Base-by-base conservation (phyloP, 1,139 yeast genomes). In the Taphrina flavorubra region DNA sequence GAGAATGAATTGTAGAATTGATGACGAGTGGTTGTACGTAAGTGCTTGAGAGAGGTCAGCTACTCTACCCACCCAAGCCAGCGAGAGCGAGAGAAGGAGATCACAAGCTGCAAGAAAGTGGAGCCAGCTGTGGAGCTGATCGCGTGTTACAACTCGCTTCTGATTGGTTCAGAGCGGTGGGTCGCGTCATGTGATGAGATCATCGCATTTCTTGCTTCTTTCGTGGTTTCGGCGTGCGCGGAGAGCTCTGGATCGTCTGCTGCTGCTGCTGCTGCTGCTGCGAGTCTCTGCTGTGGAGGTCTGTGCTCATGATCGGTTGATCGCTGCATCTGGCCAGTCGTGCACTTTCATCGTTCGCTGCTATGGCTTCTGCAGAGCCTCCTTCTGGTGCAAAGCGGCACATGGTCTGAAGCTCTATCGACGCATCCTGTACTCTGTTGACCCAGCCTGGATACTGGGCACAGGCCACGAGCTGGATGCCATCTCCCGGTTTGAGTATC, bases 381-480 rank as follows among this genome's bases (percentile, higher is more conserved):
- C 4, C 31, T 25, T 25, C 2, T 25, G 31, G 4, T 25, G 4
- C 31, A 4, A 25, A 25, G 31, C 2, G 31, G 4, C 31, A 25
- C 31, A 25, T 4, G 46, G 25, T 51, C 16, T 53, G 51, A 51
- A 63, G 18, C 34, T 63, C 67, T 34, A 63, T 46, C 18, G 51
- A 34, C 11, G 61, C 60, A 18, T 36, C n/a, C 36, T 42, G 53
- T 47, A 63, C 67, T 13, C 34, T 14, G 36, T 63, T 63, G 37
- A 39, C 16, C 67, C 67, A 63, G 11, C 61, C 67, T 13, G 60
- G 60, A 39, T 25, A 63, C 5, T 40, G 61, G 13, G 67, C 61
- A 63, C 67, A 63, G 13, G 67, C 67, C 6, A 36, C n/a, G 16
- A 63, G 55, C 7, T 14, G 20, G 7, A 63, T 44, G n/a, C 13